Percentiles rank a stretch among this genome's conserved stretches.
Evolutionary conservation across 78 protist genomes (phyloP).

Genomic region (Bigelowiella natans): DNA sequence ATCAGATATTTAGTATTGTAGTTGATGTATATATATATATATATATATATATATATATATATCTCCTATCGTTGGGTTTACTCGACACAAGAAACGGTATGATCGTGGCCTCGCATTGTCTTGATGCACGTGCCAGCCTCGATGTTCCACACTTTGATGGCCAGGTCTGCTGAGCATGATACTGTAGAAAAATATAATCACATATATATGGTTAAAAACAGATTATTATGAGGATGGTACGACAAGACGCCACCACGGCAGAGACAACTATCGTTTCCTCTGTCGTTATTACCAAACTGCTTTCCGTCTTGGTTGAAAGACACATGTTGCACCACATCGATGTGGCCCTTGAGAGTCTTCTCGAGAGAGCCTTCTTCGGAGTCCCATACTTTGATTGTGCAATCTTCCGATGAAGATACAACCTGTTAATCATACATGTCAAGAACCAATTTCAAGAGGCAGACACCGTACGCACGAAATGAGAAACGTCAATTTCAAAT

Average conservation of each 20-base stretch:
- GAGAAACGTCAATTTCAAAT: too few relatives aligned
- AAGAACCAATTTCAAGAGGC: too few relatives aligned
- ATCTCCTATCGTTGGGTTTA: not conserved
- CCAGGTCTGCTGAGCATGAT: not conserved
- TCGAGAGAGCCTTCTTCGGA: not conserved
- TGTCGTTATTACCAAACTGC: not conserved
- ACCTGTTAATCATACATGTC: not conserved
- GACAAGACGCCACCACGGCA: too few relatives aligned
- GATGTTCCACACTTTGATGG: not conserved
- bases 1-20: too few relatives aligned
- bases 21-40: too few relatives aligned
- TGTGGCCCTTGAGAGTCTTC: slow-evolving; percentile 3
- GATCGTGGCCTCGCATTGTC: slow-evolving; percentile 6
- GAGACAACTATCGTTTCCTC: too few relatives aligned
- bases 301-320: not conserved
- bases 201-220: not conserved
- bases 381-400: not conserved
- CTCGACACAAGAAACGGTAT: not conserved
- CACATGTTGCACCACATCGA: not conserved
- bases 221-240: too few relatives aligned
- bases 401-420: not conserved
- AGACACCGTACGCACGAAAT: too few relatives aligned
- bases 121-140: not conserved
- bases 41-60: too few relatives aligned
- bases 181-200: not conserved